Percentiles rank a stretch among this genome's conserved stretches.
These are phyloP conservation scores for Vitis riparia DNA, from an alignment of 164 flowering plant genomes.

Conservation along the genomic window DNA sequence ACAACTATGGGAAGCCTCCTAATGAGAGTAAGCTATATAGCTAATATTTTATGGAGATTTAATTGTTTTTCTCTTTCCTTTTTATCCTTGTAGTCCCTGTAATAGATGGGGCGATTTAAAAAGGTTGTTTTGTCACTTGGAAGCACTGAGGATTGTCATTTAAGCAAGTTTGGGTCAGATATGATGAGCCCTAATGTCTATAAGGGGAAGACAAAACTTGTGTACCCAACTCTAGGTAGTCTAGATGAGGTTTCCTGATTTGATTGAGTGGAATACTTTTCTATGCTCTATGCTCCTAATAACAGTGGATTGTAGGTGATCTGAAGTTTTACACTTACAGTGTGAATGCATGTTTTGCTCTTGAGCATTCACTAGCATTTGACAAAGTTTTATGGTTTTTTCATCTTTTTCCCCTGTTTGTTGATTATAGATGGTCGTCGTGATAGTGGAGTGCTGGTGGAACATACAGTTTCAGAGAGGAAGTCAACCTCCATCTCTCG, in stretches of 20 bases:
- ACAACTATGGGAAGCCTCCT: conserved; percentile 53
- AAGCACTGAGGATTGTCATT: too few relatives aligned
- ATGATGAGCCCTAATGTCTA: too few relatives aligned
- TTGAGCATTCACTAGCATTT: not conserved
- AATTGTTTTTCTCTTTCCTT: not conserved
- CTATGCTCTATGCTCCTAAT: too few relatives aligned
- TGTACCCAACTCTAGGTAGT: too few relatives aligned
- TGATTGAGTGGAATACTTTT: too few relatives aligned
- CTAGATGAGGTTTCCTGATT: too few relatives aligned
- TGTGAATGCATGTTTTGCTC: not conserved
- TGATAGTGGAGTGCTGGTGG: conserved; percentile 19
- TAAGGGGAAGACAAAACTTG: too few relatives aligned
- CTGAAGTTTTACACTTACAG: not conserved
- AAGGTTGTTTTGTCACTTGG: too few relatives aligned
- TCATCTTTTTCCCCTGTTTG: not conserved
- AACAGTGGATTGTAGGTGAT: too few relatives aligned
- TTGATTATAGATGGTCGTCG: conserved; percentile 23
- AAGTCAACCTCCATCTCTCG: conserved; percentile 25
- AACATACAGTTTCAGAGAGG: conserved; percentile 29
- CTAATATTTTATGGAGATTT: not conserved
- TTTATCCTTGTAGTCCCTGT: not conserved
- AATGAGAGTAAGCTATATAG: conserved; percentile 34
- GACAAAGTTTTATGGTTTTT: not conserved
- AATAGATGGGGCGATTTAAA: too few relatives aligned
- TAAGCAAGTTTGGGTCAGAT: too few relatives aligned